Percentiles rank a stretch among this genome's conserved stretches.
phyloP scores from a whole-genome alignment of 2,329 filamentous ascomycete species.

The Coniosporium tulheliwenetii region DNA sequence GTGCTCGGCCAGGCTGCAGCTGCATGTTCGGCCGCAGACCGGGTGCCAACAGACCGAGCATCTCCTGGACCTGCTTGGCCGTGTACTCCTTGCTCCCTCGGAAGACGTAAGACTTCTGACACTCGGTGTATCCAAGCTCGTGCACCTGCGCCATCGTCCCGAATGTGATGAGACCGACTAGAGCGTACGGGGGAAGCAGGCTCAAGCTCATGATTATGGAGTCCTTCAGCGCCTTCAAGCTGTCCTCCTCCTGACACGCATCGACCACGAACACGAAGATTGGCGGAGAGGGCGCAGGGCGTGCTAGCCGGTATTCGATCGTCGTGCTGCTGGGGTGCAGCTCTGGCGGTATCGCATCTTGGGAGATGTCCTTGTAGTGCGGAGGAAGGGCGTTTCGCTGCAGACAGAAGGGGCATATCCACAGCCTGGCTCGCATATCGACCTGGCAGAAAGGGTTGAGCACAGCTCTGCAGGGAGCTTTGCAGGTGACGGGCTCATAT shows the following conservation, averaged over 20 bases:
- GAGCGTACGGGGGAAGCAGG: conserved; percentile 62
- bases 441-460: conserved; percentile 93
- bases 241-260: conserved; percentile 78
- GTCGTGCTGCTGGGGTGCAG: conserved; percentile 70
- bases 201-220: conserved; percentile 76
- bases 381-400: conserved; percentile 69
- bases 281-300: conserved; percentile 69
- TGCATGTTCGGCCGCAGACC: conserved; percentile 47
- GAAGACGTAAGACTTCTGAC: conserved; percentile 97
- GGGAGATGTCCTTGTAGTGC: conserved; percentile 81
- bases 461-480: conserved; percentile 85
- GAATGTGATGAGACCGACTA: conserved; percentile 73
- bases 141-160: conserved; percentile 97
- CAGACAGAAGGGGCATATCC: conserved; percentile 82
- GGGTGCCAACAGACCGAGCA: conserved; percentile 71
- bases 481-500: conserved; percentile 95
- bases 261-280: conserved; percentile 83
- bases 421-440: conserved; percentile 67
- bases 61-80: conserved; percentile 98
- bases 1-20: conserved; percentile 57
- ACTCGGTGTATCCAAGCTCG: conserved; percentile 94
- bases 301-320: conserved; percentile 73
- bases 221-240: conserved; percentile 67
- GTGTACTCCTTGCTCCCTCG: conserved; percentile 93
- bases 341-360: conserved; percentile 69